phyloP scores from a whole-genome alignment of 345 rosid genomes.

The Boechera divaricarpa region DNA sequence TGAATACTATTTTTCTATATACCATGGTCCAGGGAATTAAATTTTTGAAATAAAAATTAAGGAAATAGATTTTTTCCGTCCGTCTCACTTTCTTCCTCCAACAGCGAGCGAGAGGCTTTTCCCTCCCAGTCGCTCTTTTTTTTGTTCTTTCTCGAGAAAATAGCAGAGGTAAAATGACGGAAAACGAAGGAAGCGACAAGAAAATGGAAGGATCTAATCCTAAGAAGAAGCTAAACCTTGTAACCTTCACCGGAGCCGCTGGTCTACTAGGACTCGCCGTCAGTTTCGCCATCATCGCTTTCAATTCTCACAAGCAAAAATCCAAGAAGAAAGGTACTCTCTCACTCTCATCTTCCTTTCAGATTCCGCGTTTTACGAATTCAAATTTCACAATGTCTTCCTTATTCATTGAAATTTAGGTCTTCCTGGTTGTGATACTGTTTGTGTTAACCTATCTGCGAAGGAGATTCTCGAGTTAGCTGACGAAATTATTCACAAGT shows the following conservation, averaged over 20 bases:
- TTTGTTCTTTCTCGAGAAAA: slow-evolving; percentile 10
- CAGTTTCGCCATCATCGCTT: slow-evolving; percentile 68
- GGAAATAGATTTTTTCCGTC: background rate
- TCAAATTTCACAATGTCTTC: background rate
- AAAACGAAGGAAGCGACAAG: slow-evolving; percentile 48
- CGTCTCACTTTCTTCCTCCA: background rate
- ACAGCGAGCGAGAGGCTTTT: slow-evolving; percentile 19
- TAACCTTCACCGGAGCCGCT: slow-evolving; percentile 79
- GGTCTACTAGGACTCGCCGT: slow-evolving; percentile 70
- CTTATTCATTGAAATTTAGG: slow-evolving; percentile 47
- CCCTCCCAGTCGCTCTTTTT: slow-evolving; percentile 19
- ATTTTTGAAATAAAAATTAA: too few species aligned
- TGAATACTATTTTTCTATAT: too few species aligned
- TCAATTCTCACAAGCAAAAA: slow-evolving; percentile 56
- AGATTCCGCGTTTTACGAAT: slow-evolving; percentile 11
- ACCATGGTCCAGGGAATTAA: too few species aligned
- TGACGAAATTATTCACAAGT: slow-evolving; percentile 64
- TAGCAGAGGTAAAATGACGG: slow-evolving; percentile 45
- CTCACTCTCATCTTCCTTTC: background rate
- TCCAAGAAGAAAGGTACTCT: slow-evolving; percentile 62
- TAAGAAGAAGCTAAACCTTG: slow-evolving; percentile 52
- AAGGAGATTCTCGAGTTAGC: slow-evolving; percentile 72
- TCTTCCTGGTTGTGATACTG: slow-evolving; percentile 64
- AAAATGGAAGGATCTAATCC: slow-evolving; percentile 48
- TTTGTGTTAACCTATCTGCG: slow-evolving; percentile 70